phyloP scores from a whole-genome alignment of 768 basidiomycete genomes.

The Mycena rebaudengoi region DNA sequence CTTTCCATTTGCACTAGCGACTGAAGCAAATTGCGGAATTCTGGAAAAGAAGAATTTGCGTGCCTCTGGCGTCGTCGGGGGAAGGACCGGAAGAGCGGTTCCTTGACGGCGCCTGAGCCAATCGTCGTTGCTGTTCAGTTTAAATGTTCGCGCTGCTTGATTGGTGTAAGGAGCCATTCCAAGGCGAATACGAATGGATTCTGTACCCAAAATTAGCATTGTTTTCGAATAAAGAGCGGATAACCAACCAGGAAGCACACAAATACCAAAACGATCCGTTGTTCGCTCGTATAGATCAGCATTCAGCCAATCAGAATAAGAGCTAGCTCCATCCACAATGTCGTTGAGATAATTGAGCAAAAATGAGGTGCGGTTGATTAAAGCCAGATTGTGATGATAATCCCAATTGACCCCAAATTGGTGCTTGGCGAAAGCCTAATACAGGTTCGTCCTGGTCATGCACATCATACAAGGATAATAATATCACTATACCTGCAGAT shows the following conservation, averaged over 20 bases:
- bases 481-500: conserved; percentile 22
- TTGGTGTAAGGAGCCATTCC: not conserved
- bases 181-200: not conserved
- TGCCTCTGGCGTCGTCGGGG: conserved; percentile 31
- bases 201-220: not conserved
- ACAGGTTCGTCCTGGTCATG: not conserved
- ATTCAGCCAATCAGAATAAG: conserved; percentile 33
- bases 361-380: conserved; percentile 31
- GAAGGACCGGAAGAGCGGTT: conserved; percentile 30
- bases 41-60: conserved; percentile 5
- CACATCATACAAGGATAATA: not conserved
- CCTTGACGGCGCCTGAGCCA: conserved; percentile 33
- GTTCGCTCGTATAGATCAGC: conserved; percentile 34
- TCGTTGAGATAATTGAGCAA: not conserved
- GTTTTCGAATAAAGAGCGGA: not conserved
- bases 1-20: not conserved
- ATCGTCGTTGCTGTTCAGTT: conserved; percentile 25
- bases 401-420: conserved; percentile 14
- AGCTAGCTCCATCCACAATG: conserved; percentile 16
- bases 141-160: not conserved
- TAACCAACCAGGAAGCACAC: conserved; percentile 29
- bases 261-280: conserved; percentile 30
- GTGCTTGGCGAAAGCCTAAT: conserved; percentile 30
- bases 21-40: too few relatives aligned
- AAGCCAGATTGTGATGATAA: conserved; percentile 28